phyloP scores from a whole-genome alignment of 2,329 filamentous ascomycete species.

The Xylaria sp. region DNA sequence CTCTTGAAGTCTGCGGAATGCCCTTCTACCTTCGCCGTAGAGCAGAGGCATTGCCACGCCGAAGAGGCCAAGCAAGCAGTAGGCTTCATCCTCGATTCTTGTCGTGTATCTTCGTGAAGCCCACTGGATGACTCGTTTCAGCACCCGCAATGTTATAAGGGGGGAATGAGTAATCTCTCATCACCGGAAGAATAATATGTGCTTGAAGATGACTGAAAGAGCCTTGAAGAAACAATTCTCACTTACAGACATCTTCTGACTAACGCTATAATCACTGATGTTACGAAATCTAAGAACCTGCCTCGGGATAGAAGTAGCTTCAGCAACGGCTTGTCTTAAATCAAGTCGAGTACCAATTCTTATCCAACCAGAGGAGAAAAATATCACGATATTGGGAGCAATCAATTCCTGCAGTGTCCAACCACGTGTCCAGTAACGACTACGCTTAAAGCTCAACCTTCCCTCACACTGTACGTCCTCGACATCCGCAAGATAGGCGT shows the following conservation, averaged over 20 bases:
- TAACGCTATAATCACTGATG: constrained; percentile 22
- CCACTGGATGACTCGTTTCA: constrained; percentile 28
- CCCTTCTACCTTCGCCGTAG: constrained; percentile 25
- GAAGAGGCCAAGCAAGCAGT: constrained; percentile 24
- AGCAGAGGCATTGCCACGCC: constrained; percentile 20
- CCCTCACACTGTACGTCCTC: constrained; percentile 2
- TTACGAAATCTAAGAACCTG: constrained; percentile 18
- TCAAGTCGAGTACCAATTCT: constrained; percentile 18
- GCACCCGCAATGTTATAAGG: constrained; percentile 3
- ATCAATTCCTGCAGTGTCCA: constrained; percentile 22
- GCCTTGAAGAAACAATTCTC: background rate
- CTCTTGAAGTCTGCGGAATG: constrained; percentile 21
- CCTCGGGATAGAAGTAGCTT: constrained; percentile 14
- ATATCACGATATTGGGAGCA: constrained; percentile 13
- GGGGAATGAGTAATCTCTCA: background rate
- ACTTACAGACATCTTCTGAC: constrained; percentile 26
- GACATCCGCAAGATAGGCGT: constrained; percentile 24
- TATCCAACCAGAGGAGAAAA: constrained; percentile 14
- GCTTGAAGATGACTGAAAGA: background rate
- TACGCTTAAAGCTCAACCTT: constrained; percentile 12
- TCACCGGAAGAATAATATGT: background rate
- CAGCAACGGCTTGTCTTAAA: constrained; percentile 6
- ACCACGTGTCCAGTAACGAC: constrained; percentile 21
- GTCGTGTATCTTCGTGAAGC: constrained; percentile 17
- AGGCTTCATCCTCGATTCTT: constrained; percentile 25